Evolutionary conservation across 768 basidiomycete species (phyloP).

Genomic region (Rhodotorula graminis): DNA sequence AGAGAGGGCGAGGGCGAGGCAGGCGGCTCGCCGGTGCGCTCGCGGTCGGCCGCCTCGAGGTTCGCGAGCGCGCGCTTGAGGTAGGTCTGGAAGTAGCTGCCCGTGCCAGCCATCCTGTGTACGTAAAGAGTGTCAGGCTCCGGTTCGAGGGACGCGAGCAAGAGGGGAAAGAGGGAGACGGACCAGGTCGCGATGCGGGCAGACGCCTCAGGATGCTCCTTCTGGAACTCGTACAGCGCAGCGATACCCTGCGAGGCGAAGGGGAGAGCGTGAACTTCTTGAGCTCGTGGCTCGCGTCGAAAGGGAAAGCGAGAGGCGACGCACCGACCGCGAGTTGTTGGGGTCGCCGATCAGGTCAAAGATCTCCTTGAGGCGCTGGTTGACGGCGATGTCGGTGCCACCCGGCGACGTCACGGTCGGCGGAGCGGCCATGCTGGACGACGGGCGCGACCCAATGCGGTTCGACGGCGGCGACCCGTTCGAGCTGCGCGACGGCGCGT

Average conservation of each 20-base stretch:
- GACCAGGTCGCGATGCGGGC: conserved; percentile 42
- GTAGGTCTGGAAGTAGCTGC: conserved; percentile 84
- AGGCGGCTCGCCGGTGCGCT: conserved; percentile 12
- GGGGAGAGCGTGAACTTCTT: too few relatives aligned
- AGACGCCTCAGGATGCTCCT: conserved; percentile 63
- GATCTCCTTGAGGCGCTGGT: conserved; percentile 40
- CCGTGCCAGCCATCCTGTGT: conserved; percentile 72
- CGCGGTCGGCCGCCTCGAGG: conserved; percentile 75
- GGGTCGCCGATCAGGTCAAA: conserved; percentile 43
- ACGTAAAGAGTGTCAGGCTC: background rate
- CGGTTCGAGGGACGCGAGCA: too few relatives aligned
- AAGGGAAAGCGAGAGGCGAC: background rate
- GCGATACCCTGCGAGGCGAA: conserved; percentile 65
- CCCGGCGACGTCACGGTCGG: conserved; percentile 12
- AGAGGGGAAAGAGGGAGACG: background rate
- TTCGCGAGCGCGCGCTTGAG: conserved; percentile 81
- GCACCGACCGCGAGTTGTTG: conserved; percentile 27
- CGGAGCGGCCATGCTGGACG: background rate
- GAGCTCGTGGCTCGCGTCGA: too few relatives aligned
- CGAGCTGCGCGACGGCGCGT: background rate
- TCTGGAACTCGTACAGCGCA: conserved; percentile 86
- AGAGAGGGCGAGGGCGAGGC: conserved; percentile 2
- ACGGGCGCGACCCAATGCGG: background rate
- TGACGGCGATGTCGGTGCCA: conserved; percentile 34
- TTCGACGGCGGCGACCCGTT: conserved; percentile 4